Percentiles rank a stretch among this genome's conserved stretches.
These are phyloP conservation scores for Biscutella laevigata DNA, from an alignment of 441 rosid species.

Conservation along the genomic window DNA sequence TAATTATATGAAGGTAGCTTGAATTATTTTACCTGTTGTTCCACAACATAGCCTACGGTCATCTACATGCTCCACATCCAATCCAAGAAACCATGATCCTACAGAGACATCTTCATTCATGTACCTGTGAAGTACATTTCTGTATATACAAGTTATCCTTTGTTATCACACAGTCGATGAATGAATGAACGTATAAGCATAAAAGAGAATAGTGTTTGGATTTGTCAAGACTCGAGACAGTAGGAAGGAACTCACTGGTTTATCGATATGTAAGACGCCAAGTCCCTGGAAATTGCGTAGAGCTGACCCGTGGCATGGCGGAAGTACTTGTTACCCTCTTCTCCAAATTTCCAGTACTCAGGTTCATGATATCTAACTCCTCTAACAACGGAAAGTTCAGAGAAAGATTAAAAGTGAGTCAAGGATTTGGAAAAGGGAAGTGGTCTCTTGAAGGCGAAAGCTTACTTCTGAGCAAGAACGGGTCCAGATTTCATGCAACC, in stretches of 20 bases:
- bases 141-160: conserved; percentile 16
- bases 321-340: conserved; percentile 76
- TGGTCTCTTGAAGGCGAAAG: conserved; percentile 7
- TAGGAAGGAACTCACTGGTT: conserved; percentile 55
- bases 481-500: conserved; percentile 94
- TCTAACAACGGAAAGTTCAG: conserved; percentile 25
- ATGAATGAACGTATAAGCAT: neutral
- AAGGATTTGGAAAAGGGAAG: neutral
- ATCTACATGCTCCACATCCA: conserved; percentile 81
- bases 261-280: conserved; percentile 72
- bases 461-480: conserved; percentile 80
- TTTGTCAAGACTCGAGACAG: neutral
- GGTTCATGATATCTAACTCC: conserved; percentile 94
- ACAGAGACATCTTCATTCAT: conserved; percentile 82
- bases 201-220: neutral
- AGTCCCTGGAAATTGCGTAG: conserved; percentile 75
- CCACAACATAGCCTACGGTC: conserved; percentile 91
- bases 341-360: conserved; percentile 93
- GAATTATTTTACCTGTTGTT: conserved; percentile 52
- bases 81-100: conserved; percentile 88
- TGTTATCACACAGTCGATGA: conserved; percentile 5
- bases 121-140: conserved; percentile 72
- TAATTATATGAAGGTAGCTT: neutral
- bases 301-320: conserved; percentile 96
- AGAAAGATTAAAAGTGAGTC: conserved; percentile 11